Base-by-base conservation (phyloP, 2,329 filamentous ascomycete species). In the Monosporascus sp. region DNA sequence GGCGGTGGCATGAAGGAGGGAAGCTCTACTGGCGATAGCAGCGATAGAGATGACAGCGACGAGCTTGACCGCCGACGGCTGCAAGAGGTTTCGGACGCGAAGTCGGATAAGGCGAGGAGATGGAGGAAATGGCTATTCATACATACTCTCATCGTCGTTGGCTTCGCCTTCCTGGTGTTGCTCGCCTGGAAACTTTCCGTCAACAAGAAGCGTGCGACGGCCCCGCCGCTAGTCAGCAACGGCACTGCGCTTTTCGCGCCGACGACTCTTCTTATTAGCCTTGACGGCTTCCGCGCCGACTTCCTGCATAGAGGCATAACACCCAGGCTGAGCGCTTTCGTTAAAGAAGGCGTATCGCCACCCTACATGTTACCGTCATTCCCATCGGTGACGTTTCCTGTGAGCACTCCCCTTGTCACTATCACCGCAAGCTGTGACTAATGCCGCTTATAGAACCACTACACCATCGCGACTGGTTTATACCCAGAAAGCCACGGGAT, bases 201-300 rank as follows among this genome's bases (percentile, higher is more conserved):
- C 41, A 71, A 71, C 55, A 73, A 71, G 49, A 76, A 71, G 55
- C 68, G 63, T 15, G 60, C 58, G 1, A 55, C 58, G 18, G 52
- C 55, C 15, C 62, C 67, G 44, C 66, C 70, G 27, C 60, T 81
- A 22, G 63, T 80, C 55, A 86, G 79, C 74, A 99, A 99, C 68
- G 94, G 94, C 51, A 96, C 91, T 0, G 88, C 91, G 2, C 74
- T 90, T 5, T 99, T 97, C 67, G 87, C 85, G 9, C 91, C 92
- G 1, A 99, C 94, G 0, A 97, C 94, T 2, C 88, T 99, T 54
- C 78, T 97, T 51, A 89, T 99, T 66, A 97, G 92, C 46, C 79
- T 99, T 18, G 94, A 99, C 70, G 94, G 94, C 3, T 97, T 99
- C 74, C 87, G 94, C 17, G 93, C 94, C 20, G 94, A 97, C 68